phyloP scores from a whole-genome alignment of 23 red algal genomes.

The Porphyridium purpureum region DNA sequence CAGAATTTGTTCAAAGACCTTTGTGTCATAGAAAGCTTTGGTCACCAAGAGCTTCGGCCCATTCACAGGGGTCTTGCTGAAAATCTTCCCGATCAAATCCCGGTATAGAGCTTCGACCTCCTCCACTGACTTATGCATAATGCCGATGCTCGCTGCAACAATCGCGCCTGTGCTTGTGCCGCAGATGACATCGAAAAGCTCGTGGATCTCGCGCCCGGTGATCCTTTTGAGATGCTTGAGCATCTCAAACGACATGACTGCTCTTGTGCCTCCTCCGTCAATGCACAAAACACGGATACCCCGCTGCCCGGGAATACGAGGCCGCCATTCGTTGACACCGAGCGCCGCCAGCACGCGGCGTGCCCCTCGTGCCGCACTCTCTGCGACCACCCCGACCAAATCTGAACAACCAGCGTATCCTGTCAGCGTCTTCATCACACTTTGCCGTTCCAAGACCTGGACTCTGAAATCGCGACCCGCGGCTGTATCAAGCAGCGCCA shows the following conservation, averaged over 20 bases:
- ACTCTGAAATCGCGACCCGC: conserved; percentile 14
- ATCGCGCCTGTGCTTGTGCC: conserved; percentile 89
- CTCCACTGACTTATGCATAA: conserved; percentile 61
- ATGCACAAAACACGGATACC: conserved; percentile 79
- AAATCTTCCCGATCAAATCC: conserved; percentile 92
- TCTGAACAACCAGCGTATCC: conserved; percentile 43
- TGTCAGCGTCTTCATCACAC: conserved; percentile 41
- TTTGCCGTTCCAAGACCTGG: conserved; percentile 14
- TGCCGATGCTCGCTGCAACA: conserved; percentile 65
- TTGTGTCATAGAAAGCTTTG: conserved; percentile 75
- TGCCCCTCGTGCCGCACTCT: conserved; percentile 53
- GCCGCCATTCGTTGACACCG: conserved; percentile 78
- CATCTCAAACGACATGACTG: conserved; percentile 85
- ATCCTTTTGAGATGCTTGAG: conserved; percentile 65
- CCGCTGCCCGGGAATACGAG: conserved; percentile 70
- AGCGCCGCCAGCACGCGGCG: conserved; percentile 52
- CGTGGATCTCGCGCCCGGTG: conserved; percentile 81
- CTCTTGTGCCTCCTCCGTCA: conserved; percentile 87
- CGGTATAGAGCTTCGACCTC: conserved; percentile 90
- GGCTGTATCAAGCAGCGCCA: conserved; percentile 15
- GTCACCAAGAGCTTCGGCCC: conserved; percentile 85
- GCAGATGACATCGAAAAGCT: conserved; percentile 92
- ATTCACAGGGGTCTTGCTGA: conserved; percentile 63
- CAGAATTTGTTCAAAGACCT: conserved; percentile 63
- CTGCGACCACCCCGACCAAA: conserved; percentile 37